phyloP scores from a whole-genome alignment of 2,329 filamentous ascomycete species.

The Phialocephala sp. region DNA sequence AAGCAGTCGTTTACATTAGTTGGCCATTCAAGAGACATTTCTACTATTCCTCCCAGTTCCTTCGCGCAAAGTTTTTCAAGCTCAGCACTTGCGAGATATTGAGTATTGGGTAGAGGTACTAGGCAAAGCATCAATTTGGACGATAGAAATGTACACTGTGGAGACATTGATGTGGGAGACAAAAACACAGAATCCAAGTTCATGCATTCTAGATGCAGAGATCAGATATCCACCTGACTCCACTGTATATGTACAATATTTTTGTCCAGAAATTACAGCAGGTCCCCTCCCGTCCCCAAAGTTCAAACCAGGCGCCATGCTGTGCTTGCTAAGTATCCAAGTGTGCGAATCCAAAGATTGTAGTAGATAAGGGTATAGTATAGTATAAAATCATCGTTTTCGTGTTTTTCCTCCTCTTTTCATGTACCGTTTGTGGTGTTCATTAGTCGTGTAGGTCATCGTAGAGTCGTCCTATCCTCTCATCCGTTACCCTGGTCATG shows the following conservation, averaged over 20 bases:
- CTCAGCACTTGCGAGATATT: no score
- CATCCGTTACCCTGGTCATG: not conserved
- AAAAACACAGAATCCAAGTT: conserved; percentile 1
- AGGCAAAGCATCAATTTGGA: no score
- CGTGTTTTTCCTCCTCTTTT: not conserved
- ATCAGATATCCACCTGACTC: not conserved
- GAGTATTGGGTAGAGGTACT: no score
- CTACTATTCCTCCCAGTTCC: no score
- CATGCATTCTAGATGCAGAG: conserved; percentile 4
- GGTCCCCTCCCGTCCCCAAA: not conserved
- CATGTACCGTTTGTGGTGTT: not conserved
- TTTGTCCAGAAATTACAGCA: conserved; percentile 3
- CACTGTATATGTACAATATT: conserved; percentile 1
- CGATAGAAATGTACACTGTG: no score
- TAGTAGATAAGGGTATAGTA: conserved; percentile 12
- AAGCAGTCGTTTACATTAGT: no score
- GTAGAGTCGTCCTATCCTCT: not conserved
- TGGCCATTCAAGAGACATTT: no score
- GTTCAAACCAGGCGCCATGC: not conserved
- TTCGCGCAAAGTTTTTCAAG: no score
- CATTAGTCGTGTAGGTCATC: not conserved
- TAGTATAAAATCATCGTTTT: conserved; percentile 1
- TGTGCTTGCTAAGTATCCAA: conserved; percentile 5
- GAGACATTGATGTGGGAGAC: not conserved
- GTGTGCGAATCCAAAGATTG: not conserved